Conservation (phyloP, 495 filamentous ascomycete genomes). For the Penicillium crystallinum region DNA sequence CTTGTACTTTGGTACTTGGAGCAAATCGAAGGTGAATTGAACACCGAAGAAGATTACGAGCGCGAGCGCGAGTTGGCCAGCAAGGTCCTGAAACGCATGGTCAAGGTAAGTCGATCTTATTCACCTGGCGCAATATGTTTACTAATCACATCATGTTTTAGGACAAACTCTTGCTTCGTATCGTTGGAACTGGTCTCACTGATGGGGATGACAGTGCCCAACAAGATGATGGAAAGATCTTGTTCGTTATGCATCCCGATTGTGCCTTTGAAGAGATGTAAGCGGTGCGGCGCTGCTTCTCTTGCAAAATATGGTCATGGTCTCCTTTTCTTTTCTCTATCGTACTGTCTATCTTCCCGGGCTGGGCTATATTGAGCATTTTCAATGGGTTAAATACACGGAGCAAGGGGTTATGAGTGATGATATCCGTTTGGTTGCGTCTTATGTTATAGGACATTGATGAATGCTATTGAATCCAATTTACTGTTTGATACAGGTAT, state of each 20-base stretch:
- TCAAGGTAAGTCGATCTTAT: slow-evolving; percentile 64
- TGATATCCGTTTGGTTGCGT: slow-evolving; percentile 26
- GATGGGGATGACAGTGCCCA: slow-evolving; percentile 49
- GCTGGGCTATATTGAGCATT: slow-evolving; percentile 20
- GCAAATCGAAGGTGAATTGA: slow-evolving; percentile 80
- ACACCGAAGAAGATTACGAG: slow-evolving; percentile 72
- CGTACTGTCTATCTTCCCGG: slow-evolving; percentile 14
- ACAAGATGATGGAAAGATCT: slow-evolving; percentile 47
- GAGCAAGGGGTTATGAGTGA: slow-evolving; percentile 31
- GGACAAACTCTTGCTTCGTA: slow-evolving; percentile 91
- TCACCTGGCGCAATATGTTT: neutral
- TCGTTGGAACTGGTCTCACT: slow-evolving; percentile 72
- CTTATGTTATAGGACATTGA: slow-evolving; percentile 13
- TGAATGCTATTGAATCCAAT: slow-evolving; percentile 10
- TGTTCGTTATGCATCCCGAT: slow-evolving; percentile 95
- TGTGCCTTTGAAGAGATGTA: slow-evolving; percentile 71
- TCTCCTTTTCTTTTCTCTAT: neutral
- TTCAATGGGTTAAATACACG: slow-evolving; percentile 21
- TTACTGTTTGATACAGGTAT: neutral
- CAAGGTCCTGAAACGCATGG: slow-evolving; percentile 93
- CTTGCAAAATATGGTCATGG: slow-evolving; percentile 3
- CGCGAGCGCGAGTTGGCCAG: slow-evolving; percentile 67
- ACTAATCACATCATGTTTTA: slow-evolving; percentile 30
- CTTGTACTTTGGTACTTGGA: slow-evolving; percentile 91
- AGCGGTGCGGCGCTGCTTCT: neutral